A percentile compares a stretch with the other conserved stretches of the same genome.
These are phyloP conservation scores for Coemansia sp. DNA, from an alignment of 192 early-diverging fungal species.

Conservation along the genomic window DNA sequence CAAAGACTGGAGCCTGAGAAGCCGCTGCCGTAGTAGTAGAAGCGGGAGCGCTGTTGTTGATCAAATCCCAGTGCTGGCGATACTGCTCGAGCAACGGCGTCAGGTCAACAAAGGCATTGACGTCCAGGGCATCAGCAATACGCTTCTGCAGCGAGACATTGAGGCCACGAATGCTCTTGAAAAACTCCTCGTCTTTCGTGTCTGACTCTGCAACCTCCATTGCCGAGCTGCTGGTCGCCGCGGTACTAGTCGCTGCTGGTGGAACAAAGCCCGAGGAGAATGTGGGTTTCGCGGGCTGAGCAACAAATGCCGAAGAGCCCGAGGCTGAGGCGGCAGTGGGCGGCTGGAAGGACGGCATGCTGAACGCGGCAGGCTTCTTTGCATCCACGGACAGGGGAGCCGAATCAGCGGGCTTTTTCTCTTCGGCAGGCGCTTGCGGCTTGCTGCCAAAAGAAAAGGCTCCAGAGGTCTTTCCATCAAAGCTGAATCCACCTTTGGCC, in stretches of 20 bases:
- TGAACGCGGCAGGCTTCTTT: slow-evolving; percentile 18
- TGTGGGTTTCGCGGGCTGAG: slow-evolving; percentile 12
- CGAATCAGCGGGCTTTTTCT: slow-evolving; percentile 8
- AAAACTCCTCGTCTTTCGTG: slow-evolving; percentile 30
- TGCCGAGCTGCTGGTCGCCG: background rate
- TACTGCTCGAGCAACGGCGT: slow-evolving; percentile 51
- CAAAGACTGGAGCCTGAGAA: slow-evolving; percentile 7
- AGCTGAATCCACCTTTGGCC: background rate
- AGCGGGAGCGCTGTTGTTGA: slow-evolving; percentile 1
- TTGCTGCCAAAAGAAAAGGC: slow-evolving; percentile 16
- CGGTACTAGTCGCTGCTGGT: background rate
- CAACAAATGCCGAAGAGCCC: slow-evolving; percentile 2
- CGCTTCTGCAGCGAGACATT: slow-evolving; percentile 53
- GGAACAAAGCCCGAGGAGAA: slow-evolving; percentile 34
- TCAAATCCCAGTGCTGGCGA: slow-evolving; percentile 32
- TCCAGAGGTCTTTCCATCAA: background rate
- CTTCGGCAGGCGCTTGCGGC: background rate
- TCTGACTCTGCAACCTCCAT: background rate
- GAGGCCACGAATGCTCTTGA: slow-evolving; percentile 51
- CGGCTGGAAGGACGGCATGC: slow-evolving; percentile 44
- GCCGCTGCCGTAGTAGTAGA: background rate
- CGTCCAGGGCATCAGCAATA: slow-evolving; percentile 31
- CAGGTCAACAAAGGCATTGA: slow-evolving; percentile 50
- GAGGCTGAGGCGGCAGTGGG: slow-evolving; percentile 20
- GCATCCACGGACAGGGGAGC: background rate